A percentile compares a stretch with the other conserved stretches of the same genome.
These are phyloP conservation scores for Melampsora larici-populina DNA, from an alignment of 1,284 basidiomycete genomes.

Conservation along the genomic window DNA sequence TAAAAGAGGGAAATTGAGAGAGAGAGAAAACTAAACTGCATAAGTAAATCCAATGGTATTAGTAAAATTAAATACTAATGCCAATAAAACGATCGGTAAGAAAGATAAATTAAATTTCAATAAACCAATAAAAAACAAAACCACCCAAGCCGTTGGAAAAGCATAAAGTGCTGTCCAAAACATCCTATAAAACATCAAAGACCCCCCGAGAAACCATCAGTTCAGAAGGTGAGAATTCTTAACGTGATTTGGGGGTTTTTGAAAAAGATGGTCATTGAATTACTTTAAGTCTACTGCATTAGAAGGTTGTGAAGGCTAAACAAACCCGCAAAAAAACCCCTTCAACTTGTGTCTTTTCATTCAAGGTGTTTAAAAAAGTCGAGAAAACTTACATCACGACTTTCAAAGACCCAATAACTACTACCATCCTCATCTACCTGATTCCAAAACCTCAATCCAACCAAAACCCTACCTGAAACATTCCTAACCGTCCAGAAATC, in stretches of 20 bases:
- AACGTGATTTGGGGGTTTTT: too few relatives aligned
- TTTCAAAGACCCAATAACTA: conserved; percentile 93
- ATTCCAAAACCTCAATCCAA: conserved; percentile 92
- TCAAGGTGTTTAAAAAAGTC: neutral
- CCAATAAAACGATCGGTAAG: conserved; percentile 79
- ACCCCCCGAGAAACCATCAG: too few relatives aligned
- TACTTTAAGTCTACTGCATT: conserved; percentile 82
- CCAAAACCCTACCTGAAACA: conserved; percentile 81
- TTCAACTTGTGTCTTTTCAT: neutral
- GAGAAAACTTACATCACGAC: conserved; percentile 44
- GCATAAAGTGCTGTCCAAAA: conserved; percentile 87
- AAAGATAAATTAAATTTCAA: conserved; percentile 81
- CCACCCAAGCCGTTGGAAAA: conserved; percentile 82
- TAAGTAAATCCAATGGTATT: conserved; percentile 90
- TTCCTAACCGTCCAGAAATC: conserved; percentile 98
- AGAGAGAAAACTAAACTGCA: conserved; percentile 52
- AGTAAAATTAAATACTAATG: conserved; percentile 84
- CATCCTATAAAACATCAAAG: too few relatives aligned
- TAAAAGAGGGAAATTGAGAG: neutral
- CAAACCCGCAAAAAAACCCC: neutral
- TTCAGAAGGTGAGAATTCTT: too few relatives aligned
- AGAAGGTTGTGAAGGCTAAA: conserved; percentile 77
- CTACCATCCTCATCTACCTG: conserved; percentile 95
- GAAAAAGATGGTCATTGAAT: too few relatives aligned
- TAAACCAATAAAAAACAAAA: conserved; percentile 78